Evolutionary conservation across 805 yeast genomes (phyloP), one percentile per base, ranked within the genome.

Genomic region (Metschnikowia reukaufii): DNA sequence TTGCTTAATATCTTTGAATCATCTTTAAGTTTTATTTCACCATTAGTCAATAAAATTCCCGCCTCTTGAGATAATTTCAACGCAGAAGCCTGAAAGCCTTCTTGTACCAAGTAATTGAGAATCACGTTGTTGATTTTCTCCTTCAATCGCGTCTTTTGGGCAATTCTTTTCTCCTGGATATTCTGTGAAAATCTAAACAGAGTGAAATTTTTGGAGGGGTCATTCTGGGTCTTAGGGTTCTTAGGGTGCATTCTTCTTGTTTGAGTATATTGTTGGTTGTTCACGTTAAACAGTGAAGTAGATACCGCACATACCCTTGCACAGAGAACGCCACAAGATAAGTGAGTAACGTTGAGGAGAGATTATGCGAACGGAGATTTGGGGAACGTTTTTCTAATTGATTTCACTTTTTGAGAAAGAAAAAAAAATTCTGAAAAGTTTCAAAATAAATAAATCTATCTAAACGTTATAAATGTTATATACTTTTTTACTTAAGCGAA

Each of bases 41-140:
- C 36, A 16, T 7, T 10, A 3, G 20, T 29, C 33, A 47, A 18
- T 8, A 60, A 62, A 2, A 74, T 58, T 13, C 75, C 73, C 4
- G 79, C 64, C 54, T 86, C 94, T 44, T 70, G 68, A 3, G 88
- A 77, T 67, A 87, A 81, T 37, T 75, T 73, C 12, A 68, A 48
- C 1, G 88, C 86, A 0, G 95, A 83, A 12, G 81, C 76, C 49
- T 82, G 83, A 60, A 86, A 84, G 0, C 94, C 95, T 66, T 88
- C 91, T 42, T 81, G 79, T 12, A 89, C 79, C 50, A 89, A 77
- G 64, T 86, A 88, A 67, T 86, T 83, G 61, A 88, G 72, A 10
- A 89, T 74, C 47, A 88, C 61, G 39, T 70, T 69, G 65, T 77
- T 80, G 55, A 81, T 65, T 58, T 70, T 66, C 36, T 60, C 58